These are phyloP conservation scores for Macadamia integrifolia DNA, from an alignment of 164 flowering plant species.

Conservation along the genomic window DNA sequence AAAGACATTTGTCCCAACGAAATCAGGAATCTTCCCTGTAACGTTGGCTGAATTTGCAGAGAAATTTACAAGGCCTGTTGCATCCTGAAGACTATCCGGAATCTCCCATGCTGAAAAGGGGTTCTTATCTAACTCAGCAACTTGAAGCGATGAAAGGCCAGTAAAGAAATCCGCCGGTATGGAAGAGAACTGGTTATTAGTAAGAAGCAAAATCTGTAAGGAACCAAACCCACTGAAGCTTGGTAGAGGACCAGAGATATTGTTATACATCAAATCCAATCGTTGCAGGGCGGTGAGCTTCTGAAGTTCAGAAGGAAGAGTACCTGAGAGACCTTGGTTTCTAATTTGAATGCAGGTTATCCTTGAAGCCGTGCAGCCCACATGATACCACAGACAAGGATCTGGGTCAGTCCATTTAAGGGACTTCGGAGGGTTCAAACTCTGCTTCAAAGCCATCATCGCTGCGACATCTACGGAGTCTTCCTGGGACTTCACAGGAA, in stretches of 20 bases:
- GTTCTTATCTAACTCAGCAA: slow-evolving; percentile 55
- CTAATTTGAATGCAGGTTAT: slow-evolving; percentile 76
- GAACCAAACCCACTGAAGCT: slow-evolving; percentile 50
- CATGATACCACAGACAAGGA: slow-evolving; percentile 64
- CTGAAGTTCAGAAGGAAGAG: slow-evolving; percentile 46
- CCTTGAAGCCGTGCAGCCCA: slow-evolving; percentile 44
- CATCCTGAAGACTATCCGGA: slow-evolving; percentile 46
- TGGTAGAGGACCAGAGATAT: slow-evolving; percentile 71
- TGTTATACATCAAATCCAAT: slow-evolving; percentile 64
- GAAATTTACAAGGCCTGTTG: slow-evolving; percentile 60
- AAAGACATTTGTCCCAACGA: slow-evolving; percentile 39
- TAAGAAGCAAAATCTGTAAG: slow-evolving; percentile 48
- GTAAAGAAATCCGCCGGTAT: slow-evolving; percentile 63
- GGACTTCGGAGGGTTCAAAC: slow-evolving; percentile 26
- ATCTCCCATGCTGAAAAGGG: slow-evolving; percentile 66
- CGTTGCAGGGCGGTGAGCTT: slow-evolving; percentile 48
- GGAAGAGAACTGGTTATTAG: slow-evolving; percentile 48
- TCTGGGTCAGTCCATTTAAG: slow-evolving; percentile 62
- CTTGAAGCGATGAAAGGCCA: slow-evolving; percentile 48
- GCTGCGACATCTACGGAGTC: slow-evolving; percentile 31
- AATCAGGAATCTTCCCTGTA: slow-evolving; percentile 55
- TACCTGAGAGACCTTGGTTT: slow-evolving; percentile 41
- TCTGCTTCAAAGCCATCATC: slow-evolving; percentile 46
- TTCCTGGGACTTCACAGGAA: neutral
- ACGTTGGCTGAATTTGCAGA: slow-evolving; percentile 79